Evolutionary conservation across 2,329 filamentous ascomycete species (phyloP).

Genomic region (Fusarium incarnatum): DNA sequence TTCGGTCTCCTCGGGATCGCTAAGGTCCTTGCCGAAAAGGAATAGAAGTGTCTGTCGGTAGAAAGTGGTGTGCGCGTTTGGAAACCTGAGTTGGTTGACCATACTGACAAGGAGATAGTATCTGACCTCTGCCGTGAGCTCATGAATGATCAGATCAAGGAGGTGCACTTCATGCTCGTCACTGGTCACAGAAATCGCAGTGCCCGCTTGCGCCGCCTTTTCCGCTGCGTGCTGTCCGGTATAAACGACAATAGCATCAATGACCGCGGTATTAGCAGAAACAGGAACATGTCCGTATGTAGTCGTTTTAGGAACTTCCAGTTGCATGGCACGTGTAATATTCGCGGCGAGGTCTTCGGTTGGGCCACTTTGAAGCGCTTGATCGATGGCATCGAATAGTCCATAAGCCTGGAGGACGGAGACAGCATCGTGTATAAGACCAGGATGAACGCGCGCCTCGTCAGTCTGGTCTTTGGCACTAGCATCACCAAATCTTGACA

Average conservation of each 20-base stretch:
- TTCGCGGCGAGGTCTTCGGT: constrained; percentile 80
- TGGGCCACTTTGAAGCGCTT: constrained; percentile 69
- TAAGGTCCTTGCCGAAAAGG: constrained; percentile 81
- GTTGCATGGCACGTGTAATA: constrained; percentile 78
- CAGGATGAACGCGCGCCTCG: constrained; percentile 76
- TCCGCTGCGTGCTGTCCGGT: constrained; percentile 79
- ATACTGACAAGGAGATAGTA: constrained; percentile 89
- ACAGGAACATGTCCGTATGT: constrained; percentile 75
- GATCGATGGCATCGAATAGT: constrained; percentile 70
- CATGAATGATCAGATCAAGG: constrained; percentile 80
- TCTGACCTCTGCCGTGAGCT: constrained; percentile 79
- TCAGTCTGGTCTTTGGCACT: constrained; percentile 81
- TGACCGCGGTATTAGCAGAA: constrained; percentile 74
- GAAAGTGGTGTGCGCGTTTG: constrained; percentile 90
- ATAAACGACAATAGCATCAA: constrained; percentile 87
- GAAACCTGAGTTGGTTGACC: constrained; percentile 90
- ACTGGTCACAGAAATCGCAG: constrained; percentile 61
- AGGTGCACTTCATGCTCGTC: constrained; percentile 71
- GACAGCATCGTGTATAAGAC: constrained; percentile 72
- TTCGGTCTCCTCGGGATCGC: constrained; percentile 79
- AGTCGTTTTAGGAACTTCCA: constrained; percentile 67
- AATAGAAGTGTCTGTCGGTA: constrained; percentile 89
- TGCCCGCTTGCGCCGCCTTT: constrained; percentile 67
- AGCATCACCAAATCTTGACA: constrained; percentile 75
- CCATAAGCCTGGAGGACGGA: constrained; percentile 65